Conservation (phyloP, 352 stramenopile species). For the Detonula confervacea region DNA sequence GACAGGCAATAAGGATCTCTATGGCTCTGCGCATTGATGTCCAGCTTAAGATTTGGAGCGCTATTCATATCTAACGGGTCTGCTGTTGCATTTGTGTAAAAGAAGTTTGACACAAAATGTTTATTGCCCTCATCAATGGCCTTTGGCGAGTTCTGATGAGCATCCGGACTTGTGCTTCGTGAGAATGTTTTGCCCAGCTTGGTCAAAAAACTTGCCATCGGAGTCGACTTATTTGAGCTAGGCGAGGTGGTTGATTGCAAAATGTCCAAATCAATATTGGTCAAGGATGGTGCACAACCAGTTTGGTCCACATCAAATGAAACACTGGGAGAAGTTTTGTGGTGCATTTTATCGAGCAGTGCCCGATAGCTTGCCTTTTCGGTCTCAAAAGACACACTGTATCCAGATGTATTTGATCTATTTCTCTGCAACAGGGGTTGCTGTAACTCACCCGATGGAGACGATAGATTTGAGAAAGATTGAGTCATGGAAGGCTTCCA, state of each 20-base stretch:
- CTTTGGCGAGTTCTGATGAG: background rate
- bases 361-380: background rate
- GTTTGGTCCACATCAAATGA: conserved; percentile 15
- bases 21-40: conserved; percentile 32
- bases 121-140: conserved; percentile 18
- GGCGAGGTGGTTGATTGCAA: background rate
- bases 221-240: conserved; percentile 8
- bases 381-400: conserved; percentile 16
- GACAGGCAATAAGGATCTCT: conserved; percentile 33
- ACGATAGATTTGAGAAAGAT: conserved; percentile 8
- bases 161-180: conserved; percentile 9
- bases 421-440: conserved; percentile 1
- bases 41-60: conserved; percentile 24
- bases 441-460: background rate
- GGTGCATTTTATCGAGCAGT: conserved; percentile 6
- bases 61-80: background rate
- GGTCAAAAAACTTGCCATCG: conserved; percentile 26
- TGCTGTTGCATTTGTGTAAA: conserved; percentile 26
- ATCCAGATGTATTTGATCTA: background rate
- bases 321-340: background rate
- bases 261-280: background rate
- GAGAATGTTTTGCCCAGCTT: conserved; percentile 43
- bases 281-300: conserved; percentile 13
- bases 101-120: conserved; percentile 34
- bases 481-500: background rate